phyloP scores from a whole-genome alignment of 345 rosid genomes.

The Ceriops tagal region DNA sequence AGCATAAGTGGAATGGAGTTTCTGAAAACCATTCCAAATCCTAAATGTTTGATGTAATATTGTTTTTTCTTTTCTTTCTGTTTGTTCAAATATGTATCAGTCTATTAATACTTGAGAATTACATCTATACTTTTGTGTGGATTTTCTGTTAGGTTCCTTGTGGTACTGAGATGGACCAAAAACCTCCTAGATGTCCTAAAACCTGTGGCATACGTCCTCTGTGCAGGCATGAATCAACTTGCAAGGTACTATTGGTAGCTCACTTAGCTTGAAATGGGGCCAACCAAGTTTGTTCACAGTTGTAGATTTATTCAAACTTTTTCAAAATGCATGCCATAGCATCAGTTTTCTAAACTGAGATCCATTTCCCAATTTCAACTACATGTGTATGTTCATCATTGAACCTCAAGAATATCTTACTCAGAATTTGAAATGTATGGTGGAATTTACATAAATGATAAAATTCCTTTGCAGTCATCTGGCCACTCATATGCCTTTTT shows the following conservation, averaged over 20 bases:
- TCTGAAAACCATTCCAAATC: background rate
- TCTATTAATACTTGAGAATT: background rate
- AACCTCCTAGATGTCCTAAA: slow-evolving; percentile 88
- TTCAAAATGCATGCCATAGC: too few relatives aligned
- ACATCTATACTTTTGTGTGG: slow-evolving; percentile 5
- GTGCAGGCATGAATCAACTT: slow-evolving; percentile 66
- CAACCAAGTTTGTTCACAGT: background rate
- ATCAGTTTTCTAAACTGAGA: too few relatives aligned
- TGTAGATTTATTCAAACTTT: background rate
- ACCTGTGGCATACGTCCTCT: slow-evolving; percentile 52
- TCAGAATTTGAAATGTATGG: too few relatives aligned
- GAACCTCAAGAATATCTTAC: too few relatives aligned
- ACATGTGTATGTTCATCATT: too few relatives aligned
- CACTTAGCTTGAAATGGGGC: slow-evolving; percentile 7
- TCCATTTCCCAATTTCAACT: too few relatives aligned
- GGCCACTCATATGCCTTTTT: too few relatives aligned
- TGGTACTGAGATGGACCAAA: slow-evolving; percentile 83
- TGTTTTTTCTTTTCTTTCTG: background rate
- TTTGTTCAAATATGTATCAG: background rate
- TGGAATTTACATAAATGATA: too few relatives aligned
- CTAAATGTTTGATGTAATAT: background rate
- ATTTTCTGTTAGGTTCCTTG: slow-evolving; percentile 78
- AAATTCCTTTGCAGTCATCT: too few relatives aligned
- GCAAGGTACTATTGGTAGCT: slow-evolving; percentile 52
- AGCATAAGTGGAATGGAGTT: background rate